Base-by-base conservation (phyloP, 805 yeast species). In the Grigorovia jiainica region DNA sequence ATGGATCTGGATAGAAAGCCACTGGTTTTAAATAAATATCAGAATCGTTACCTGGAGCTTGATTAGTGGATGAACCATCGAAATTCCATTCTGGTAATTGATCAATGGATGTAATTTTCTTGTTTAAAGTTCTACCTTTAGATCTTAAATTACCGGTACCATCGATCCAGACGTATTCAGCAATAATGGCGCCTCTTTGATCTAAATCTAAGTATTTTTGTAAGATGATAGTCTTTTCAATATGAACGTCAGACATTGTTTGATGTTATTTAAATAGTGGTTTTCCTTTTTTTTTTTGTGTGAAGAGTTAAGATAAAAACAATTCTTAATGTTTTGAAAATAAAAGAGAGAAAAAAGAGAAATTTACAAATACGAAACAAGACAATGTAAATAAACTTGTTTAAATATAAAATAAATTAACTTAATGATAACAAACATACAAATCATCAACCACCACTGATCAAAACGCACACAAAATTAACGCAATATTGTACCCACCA, bases 21-120 rank as follows among this genome's bases (percentile, higher is more conserved):
- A 78, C 94, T n/a, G 98, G 98, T 68, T 95, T 82, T 61, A 92
- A 73, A 67, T 87, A 87, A 49, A 92, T 78, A 65, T 92, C 98
- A 36, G 97, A 87, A 72, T 92, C 89, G 67, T 84, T 80, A 55
- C 98, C 98, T 58, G 97, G 97, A 43, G 98, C 97, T 74, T 92
- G 98, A 55, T 83, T 87, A 41, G 98, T 92, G 27, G 97, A 89
- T 35, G 97, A 89, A 68, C 98, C 98, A 66, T 92, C 98, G 59
- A 92, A 92, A 76, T 92, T 92, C 98, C 98, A 92, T 70, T 90
- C 96, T 53, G 97, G 97, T 56, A 92, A 75, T 61, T 92, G 95
- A 48, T 83, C 90, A 42, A 87, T 70, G 30, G 82, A 71, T 36
- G 76, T 60, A 42, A 92, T 82, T 59, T 68, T 73, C 68, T 78